These are phyloP conservation scores for Jatropha multifida DNA, from an alignment of 441 rosid genomes.

Conservation along the genomic window DNA sequence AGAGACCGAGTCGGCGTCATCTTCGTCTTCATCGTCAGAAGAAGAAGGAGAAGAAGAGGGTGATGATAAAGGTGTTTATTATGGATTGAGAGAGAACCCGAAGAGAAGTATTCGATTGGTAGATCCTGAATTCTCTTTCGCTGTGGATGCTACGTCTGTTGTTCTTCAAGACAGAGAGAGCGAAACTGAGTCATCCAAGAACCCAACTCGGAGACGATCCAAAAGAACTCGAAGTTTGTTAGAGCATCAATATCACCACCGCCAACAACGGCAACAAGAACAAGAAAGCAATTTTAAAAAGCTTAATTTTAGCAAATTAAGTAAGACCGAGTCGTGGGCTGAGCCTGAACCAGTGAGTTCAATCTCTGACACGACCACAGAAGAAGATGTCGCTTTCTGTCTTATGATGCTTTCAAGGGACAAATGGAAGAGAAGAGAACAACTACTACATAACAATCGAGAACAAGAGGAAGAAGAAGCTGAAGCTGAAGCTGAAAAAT, in stretches of 20 bases:
- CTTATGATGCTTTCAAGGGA: slow-evolving; percentile 48
- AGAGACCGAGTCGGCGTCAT: slow-evolving; percentile 44
- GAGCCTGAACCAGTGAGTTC: slow-evolving; percentile 67
- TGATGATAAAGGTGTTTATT: slow-evolving; percentile 29
- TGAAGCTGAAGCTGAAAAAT: slow-evolving; percentile 24
- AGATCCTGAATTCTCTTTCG: slow-evolving; percentile 61
- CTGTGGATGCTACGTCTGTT: slow-evolving; percentile 49
- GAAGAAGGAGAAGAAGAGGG: slow-evolving; percentile 25
- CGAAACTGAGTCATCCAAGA: slow-evolving; percentile 84
- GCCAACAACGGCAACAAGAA: slow-evolving; percentile 21
- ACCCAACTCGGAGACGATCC: slow-evolving; percentile 66
- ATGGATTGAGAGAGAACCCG: slow-evolving; percentile 58
- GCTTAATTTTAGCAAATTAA: slow-evolving; percentile 38
- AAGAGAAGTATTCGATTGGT: slow-evolving; percentile 52
- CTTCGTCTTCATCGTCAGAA: slow-evolving; percentile 29
- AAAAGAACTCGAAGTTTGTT: slow-evolving; percentile 54
- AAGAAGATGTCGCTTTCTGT: slow-evolving; percentile 52
- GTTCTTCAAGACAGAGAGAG: slow-evolving; percentile 69
- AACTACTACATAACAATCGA: neutral
- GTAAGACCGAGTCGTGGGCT: slow-evolving; percentile 37
- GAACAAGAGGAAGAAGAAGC: slow-evolving; percentile 13
- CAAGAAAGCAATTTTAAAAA: slow-evolving; percentile 28
- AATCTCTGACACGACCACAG: slow-evolving; percentile 39
- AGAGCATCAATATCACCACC: slow-evolving; percentile 26
- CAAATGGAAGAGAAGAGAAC: slow-evolving; percentile 28